Evolutionary conservation across 2,329 filamentous ascomycete species (phyloP), one percentile per base, ranked within the genome.

Genomic region (Tolypocladium ovalisporum): DNA sequence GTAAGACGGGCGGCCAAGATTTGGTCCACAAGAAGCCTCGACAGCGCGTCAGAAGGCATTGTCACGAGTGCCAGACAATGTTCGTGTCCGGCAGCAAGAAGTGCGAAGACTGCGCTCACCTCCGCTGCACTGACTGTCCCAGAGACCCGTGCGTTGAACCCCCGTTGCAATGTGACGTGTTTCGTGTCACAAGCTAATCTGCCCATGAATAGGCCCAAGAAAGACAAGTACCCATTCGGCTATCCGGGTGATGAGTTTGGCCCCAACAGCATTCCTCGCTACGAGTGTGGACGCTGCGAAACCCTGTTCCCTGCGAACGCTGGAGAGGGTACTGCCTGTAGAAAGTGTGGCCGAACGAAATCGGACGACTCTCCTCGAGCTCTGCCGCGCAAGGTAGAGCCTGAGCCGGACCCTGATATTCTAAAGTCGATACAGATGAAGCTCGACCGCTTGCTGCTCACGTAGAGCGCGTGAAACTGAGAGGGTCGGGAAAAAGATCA

Each of bases 81-180:
- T 94, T 91, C 67, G 70, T 73, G 1, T 66, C 76, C 7, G 76
- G 79, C 36, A 76, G 72, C 59, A 89, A 86, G 74, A 81, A 67
- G 0, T 96, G 91, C 69, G 71, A 76, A 9, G 77, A 76, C 42
- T 96, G 91, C 71, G 74, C 78, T 34, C 91, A 96, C 70, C 70
- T 79, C 55, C 85, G 89, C 56, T 96, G 90, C 75, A 89, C 84
- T 42, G 87, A 87, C 67, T 95, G 90, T 70, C 89, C 89, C 34
- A 79, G 90, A 64, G 85, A 90, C 66, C 90, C 90, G 80, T 90
- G 81, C 70, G 87, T 84, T 56, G 40, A n/a, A 52, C 57, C 29
- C 4, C 22, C 8, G 34, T 37, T 29, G 34, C 27, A 15, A 37
- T 39, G 55, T 62, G 3, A 32, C 5, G 8, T 34, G 12, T 35